phyloP scores from a whole-genome alignment of 2,329 filamentous ascomycete species.

The Colletotrichum graminicola region DNA sequence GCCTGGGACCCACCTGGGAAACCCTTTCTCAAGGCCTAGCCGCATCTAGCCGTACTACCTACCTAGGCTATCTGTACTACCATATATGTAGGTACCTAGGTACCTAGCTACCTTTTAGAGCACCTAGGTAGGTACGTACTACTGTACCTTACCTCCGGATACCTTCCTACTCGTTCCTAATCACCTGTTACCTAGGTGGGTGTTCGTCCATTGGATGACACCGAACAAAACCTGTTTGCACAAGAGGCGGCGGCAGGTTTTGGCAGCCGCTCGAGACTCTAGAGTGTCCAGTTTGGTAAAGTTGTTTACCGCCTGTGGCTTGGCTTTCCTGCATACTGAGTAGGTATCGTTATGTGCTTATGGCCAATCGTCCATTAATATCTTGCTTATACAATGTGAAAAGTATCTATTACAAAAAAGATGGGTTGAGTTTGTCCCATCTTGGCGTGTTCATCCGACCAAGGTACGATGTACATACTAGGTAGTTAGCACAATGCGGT shows the following conservation, averaged over 20 bases:
- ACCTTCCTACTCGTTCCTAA: no score
- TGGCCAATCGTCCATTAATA: background rate
- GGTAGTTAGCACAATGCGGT: no score
- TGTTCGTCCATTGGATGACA: constrained; percentile 30
- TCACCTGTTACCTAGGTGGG: no score
- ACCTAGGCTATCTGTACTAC: no score
- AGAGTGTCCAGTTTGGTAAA: constrained; percentile 26
- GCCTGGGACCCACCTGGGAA: constrained; percentile 6
- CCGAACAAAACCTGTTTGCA: constrained; percentile 36
- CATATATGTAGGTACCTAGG: no score
- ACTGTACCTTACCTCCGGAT: no score
- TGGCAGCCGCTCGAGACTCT: constrained; percentile 37
- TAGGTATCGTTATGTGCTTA: background rate
- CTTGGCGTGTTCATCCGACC: constrained; percentile 13
- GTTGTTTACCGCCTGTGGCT: constrained; percentile 27
- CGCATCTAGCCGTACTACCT: background rate
- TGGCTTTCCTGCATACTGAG: background rate
- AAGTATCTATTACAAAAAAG: background rate
- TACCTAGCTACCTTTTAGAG: no score
- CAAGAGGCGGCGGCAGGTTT: constrained; percentile 19
- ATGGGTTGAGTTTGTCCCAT: constrained; percentile 9
- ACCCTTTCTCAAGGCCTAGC: background rate
- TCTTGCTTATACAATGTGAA: background rate
- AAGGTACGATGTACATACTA: no score
- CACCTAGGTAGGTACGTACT: no score